Evolutionary conservation across 1,284 basidiomycete species (phyloP), one percentile per base, ranked within the genome.

Genomic region (Hemileia vastatrix): DNA sequence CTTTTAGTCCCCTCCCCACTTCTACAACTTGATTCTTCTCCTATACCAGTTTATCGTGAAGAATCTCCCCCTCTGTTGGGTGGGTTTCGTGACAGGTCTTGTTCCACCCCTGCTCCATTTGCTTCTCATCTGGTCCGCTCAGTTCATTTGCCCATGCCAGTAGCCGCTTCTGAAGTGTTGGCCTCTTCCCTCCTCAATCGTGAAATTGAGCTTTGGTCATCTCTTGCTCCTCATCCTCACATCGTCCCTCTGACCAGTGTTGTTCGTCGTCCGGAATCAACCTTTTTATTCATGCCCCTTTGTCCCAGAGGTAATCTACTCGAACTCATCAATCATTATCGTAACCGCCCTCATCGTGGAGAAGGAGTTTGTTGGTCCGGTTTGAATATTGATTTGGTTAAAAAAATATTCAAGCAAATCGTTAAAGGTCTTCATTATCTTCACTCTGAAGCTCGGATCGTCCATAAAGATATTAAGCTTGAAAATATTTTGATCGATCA

Each of bases 401-500:
- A 88, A 56, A 87, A 86, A 78, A 86, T 91, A 81, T 93, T 96
- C 75, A 83, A 86, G 53, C 91, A 95, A 76, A 84, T 96, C 63
- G 88, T 91, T 33, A 81, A 85, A 51, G 93, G 90, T 9, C 79
- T 96, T 67, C 80, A 84, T 61, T 93, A 91, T 75, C 78, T 98
- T 70, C 93, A 97, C 76, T 83, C 86, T 66, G 82, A 83, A 52
- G 86, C 84, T 23, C 78, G 81, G 15, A 82, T 88, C 67, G 85
- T 92, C 57, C 92, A 96, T 78, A 83, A 90, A 67, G 92, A 98
- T 77, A 80, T 98, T 76, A 98, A 98, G 78, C 83, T 96, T 62
- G 94, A 97, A 79, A 98, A 98, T 78, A 85, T 97, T 52, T 82
- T 98, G 56, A 85, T 92, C 62, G 90, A 93, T 76, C 84, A 87